These are phyloP conservation scores for Hortaea werneckii DNA, from an alignment of 2,329 filamentous ascomycete genomes.

Conservation along the genomic window DNA sequence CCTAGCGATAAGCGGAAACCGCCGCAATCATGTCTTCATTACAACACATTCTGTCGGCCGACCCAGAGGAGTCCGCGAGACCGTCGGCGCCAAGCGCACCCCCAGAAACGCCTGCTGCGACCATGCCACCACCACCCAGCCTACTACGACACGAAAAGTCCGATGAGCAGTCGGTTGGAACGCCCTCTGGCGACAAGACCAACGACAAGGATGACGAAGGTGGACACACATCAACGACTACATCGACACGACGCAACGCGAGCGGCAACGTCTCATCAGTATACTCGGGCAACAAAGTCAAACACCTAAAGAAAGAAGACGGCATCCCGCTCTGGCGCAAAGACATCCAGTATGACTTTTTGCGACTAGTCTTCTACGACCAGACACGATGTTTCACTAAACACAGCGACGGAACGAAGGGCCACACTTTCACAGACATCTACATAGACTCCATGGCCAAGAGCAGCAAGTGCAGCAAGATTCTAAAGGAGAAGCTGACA, in stretches of 20 bases:
- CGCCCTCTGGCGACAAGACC: conserved; percentile 1
- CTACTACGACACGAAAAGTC: conserved; percentile 1
- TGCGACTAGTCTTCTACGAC: conserved; percentile 70
- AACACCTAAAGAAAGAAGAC: conserved; percentile 80
- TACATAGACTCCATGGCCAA: conserved; percentile 98
- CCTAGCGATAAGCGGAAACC: not conserved
- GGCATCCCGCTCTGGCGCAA: conserved; percentile 77
- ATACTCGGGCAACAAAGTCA: conserved; percentile 65
- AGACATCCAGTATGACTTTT: conserved; percentile 82
- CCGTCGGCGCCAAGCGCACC: not conserved
- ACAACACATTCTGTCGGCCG: conserved; percentile 19
- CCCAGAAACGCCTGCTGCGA: not conserved
- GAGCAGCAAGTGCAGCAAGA: conserved; percentile 98
- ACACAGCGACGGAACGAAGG: conserved; percentile 71
- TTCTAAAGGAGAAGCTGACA: conserved; percentile 89
- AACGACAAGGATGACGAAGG: conserved; percentile 11
- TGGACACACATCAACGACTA: conserved; percentile 39
- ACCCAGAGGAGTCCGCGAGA: conserved; percentile 9
- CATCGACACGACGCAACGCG: conserved; percentile 49
- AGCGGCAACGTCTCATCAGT: conserved; percentile 57
- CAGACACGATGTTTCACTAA: conserved; percentile 75
- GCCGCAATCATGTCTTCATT: conserved; percentile 9
- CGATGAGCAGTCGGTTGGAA: conserved; percentile 4
- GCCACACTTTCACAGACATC: conserved; percentile 74
- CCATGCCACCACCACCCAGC: conserved; percentile 5